Evolutionary conservation across 2,329 filamentous ascomycete genomes (phyloP).

Genomic region (Alternaria metachromatica): DNA sequence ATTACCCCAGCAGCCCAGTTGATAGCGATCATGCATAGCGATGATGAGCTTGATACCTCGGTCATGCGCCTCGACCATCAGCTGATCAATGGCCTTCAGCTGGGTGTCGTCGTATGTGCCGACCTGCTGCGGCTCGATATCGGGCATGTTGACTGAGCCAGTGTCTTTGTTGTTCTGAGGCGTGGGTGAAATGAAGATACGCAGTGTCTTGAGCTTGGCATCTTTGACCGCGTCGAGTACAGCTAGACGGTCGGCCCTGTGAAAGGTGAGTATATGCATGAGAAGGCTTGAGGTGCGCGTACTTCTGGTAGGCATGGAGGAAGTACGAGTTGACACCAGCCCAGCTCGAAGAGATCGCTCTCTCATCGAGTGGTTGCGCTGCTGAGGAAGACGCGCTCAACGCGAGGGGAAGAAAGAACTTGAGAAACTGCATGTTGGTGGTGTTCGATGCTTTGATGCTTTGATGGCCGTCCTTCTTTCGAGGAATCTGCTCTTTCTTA

Average conservation of each 20-base stretch:
- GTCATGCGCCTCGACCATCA: constrained; percentile 5
- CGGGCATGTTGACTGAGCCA: constrained; percentile 10
- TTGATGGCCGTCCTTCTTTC: not conserved
- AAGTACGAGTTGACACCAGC: not conserved
- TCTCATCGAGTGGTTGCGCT: not conserved
- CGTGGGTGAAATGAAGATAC: constrained; percentile 11
- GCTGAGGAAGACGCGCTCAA: not conserved
- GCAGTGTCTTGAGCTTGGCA: constrained; percentile 10
- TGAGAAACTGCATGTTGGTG: not conserved
- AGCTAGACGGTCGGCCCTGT: not conserved
- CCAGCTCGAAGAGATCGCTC: not conserved
- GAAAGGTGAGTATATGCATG: not conserved
- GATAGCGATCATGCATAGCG: constrained; percentile 11
- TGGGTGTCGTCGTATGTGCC: constrained; percentile 9
- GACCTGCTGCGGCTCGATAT: constrained; percentile 5
- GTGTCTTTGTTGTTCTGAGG: constrained; percentile 9
- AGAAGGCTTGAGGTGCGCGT: not conserved
- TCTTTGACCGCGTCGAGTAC: constrained; percentile 7
- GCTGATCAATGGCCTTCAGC: constrained; percentile 6
- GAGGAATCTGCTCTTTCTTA: not conserved
- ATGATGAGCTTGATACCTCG: constrained; percentile 10
- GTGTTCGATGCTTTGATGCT: not conserved
- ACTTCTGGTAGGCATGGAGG: not conserved
- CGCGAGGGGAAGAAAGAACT: not conserved
- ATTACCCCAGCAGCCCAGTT: constrained; percentile 11